Evolutionary conservation across 192 early-diverging fungal species (phyloP).

Genomic region (Entophlyctis luteolus): DNA sequence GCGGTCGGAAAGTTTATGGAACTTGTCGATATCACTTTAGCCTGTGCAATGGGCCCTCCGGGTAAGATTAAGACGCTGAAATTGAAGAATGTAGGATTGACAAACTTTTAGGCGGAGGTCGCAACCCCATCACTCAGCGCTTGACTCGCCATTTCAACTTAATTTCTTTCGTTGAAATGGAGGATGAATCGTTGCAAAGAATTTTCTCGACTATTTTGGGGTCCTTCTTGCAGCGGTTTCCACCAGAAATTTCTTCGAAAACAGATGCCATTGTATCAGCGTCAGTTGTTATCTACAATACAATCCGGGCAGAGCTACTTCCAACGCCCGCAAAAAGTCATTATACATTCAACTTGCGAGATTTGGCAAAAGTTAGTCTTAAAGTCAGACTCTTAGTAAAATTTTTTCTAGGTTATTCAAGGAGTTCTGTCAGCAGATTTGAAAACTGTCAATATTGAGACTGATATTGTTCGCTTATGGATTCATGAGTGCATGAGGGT

Average conservation of each 20-base stretch:
- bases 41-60: constrained; percentile 59
- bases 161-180: constrained; percentile 56
- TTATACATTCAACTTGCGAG: constrained; percentile 63
- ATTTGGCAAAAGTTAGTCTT: constrained; percentile 45
- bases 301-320: constrained; percentile 51
- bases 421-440: constrained; percentile 50
- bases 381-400: background rate
- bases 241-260: constrained; percentile 44
- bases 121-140: constrained; percentile 53
- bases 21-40: constrained; percentile 56
- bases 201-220: constrained; percentile 59
- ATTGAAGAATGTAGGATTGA: too few relatives aligned
- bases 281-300: constrained; percentile 55
- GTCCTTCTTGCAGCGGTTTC: constrained; percentile 47
- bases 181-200: constrained; percentile 48
- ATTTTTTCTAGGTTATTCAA: constrained; percentile 37
- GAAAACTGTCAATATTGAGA: constrained; percentile 44
- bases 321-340: constrained; percentile 63
- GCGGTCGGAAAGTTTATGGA: constrained; percentile 61
- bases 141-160: constrained; percentile 59
- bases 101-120: too few relatives aligned
- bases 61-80: too few relatives aligned
- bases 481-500: constrained; percentile 57
- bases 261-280: constrained; percentile 49
- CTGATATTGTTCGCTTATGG: constrained; percentile 59